phyloP scores from a whole-genome alignment of 352 stramenopile species.

The Globisporangium cylindrosporum region DNA sequence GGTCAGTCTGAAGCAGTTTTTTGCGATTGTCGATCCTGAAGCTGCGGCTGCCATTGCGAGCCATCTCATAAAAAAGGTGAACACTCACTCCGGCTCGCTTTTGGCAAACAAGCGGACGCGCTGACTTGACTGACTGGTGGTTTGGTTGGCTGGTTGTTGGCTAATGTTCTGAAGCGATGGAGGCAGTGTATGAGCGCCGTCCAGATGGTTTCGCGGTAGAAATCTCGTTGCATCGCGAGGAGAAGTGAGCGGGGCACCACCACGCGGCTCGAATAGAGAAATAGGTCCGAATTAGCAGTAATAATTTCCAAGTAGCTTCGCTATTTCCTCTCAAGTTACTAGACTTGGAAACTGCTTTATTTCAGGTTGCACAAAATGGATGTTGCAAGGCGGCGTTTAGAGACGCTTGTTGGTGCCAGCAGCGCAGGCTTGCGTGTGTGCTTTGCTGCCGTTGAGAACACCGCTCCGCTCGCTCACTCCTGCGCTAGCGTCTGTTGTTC shows the following conservation, averaged over 20 bases:
- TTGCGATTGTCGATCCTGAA: slow-evolving; percentile 1
- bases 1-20: neutral
- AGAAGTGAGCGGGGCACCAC: neutral
- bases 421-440: neutral
- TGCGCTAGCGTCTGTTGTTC: neutral
- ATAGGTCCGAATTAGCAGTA: neutral
- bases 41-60: neutral
- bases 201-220: slow-evolving; percentile 7
- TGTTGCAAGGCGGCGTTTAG: neutral
- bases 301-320: neutral
- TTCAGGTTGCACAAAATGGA: neutral
- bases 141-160: neutral
- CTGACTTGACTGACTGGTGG: slow-evolving; percentile 3
- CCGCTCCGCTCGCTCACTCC: neutral
- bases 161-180: slow-evolving; percentile 11
- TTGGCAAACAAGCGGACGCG: neutral
- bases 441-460: neutral
- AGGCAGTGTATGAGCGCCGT: slow-evolving; percentile 1
- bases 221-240: slow-evolving; percentile 4
- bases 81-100: neutral
- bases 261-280: slow-evolving; percentile 7
- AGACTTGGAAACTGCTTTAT: neutral
- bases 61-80: neutral
- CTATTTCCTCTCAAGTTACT: neutral
- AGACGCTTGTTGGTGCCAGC: neutral